Evolutionary conservation across 495 filamentous ascomycete genomes (phyloP), one percentile per base, ranked within the genome.

Genomic region (Penicillium cosmopolitanum): DNA sequence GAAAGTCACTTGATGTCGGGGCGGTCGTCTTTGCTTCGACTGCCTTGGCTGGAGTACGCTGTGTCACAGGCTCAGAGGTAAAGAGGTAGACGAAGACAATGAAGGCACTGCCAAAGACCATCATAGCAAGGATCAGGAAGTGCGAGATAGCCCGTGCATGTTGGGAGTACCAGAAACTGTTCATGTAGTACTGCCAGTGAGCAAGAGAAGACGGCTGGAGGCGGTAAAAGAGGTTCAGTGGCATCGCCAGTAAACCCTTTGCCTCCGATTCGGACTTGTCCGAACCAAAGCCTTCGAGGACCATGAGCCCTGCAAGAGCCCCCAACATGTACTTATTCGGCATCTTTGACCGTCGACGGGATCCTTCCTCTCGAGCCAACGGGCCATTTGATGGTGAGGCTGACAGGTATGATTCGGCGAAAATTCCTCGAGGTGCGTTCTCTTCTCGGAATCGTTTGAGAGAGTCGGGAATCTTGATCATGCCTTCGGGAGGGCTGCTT

Each of bases 251-350:
- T 16, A 97, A 79, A 12, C 90, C 91, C 51, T 91, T 89, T 7
- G 81, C 80, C 43, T 82, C 82, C 4, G 89, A 79, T 42, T 86
- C 86, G 40, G 72, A 66, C 57, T 92, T 81, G 48, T 84, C 85
- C 40, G 66, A 71, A 1, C 70, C 66, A 55, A 93, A 75, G 8
- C 91, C 91, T 72, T 96, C 91, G 61, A 96, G 68, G 42, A 97
- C 82, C 92, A 97, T 96, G 35, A 98, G 74, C 1, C 94, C 92
- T 36, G 93, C 94, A 56, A 98, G 80, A 33, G 91, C 90, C 31
- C 94, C 94, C 12, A 97, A 84, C 89, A 98, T 94, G 62, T 97
- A 79, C 69, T 92, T 96, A 58, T 77, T 77, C 62, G 85, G 75
- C 62, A 84, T 69, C 47, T 76, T 77, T 19, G 77, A 78, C 23